Conservation (phyloP, 1,139 yeast species). For the Pichia norvegensis region DNA sequence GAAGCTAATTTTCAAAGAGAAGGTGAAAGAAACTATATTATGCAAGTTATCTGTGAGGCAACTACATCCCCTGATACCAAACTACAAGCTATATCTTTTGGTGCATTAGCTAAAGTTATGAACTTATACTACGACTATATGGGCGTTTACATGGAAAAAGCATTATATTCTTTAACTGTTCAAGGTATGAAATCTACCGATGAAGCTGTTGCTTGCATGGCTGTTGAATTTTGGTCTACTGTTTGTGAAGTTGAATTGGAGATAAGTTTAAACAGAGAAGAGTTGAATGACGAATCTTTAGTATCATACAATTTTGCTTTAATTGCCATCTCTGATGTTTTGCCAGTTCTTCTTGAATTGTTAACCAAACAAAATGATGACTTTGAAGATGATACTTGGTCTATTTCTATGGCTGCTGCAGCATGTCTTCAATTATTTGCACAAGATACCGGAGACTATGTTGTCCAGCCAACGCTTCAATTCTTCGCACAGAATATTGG, state of each 20-base stretch:
- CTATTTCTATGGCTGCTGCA: constrained; percentile 97
- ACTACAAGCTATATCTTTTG: constrained; percentile 90
- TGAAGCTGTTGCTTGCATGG: constrained; percentile 93
- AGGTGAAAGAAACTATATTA: constrained; percentile 91
- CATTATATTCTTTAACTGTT: constrained; percentile 82
- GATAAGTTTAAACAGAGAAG: constrained; percentile 60
- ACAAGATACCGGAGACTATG: constrained; percentile 77
- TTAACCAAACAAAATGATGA: constrained; percentile 88
- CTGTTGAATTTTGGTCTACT: constrained; percentile 97
- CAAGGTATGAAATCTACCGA: constrained; percentile 82
- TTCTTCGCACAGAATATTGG: constrained; percentile 73
- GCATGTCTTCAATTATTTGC: constrained; percentile 93
- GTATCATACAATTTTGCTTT: constrained; percentile 68
- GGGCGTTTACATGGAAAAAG: constrained; percentile 96
- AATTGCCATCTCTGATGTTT: constrained; percentile 73
- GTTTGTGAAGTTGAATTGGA: constrained; percentile 95
- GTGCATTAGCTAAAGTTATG: constrained; percentile 91
- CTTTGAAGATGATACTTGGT: constrained; percentile 94
- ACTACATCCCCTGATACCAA: constrained; percentile 81
- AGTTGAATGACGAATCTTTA: constrained; percentile 37
- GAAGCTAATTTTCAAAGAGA: constrained; percentile 82
- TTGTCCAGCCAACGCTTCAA: constrained; percentile 73
- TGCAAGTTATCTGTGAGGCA: constrained; percentile 99
- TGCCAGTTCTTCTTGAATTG: constrained; percentile 75
- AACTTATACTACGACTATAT: constrained; percentile 78